Evolutionary conservation across 257 asterid genomes (phyloP), one percentile per base, ranked within the genome.

Genomic region (Ocimum tenuiflorum): DNA sequence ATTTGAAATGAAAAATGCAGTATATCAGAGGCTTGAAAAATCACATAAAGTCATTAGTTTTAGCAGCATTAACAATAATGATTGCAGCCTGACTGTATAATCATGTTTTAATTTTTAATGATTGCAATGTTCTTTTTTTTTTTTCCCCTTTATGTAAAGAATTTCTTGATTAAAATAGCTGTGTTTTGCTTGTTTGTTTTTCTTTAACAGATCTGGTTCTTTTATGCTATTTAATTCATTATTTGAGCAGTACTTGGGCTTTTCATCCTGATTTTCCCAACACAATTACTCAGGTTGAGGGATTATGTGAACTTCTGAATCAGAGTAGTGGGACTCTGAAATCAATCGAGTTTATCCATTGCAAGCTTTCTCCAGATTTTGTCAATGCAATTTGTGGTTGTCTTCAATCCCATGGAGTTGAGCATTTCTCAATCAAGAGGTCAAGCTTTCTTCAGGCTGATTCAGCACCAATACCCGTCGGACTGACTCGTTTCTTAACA

Each of bases 351-450:
- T 81, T 92, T 63, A 77, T 86, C 65, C 92, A 89, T 78, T 94
- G 96, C 94, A 94, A 94, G 90, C 82, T 94, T 70, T 77, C 95
- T 24, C 67, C 88, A 20, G 60, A 77, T 74, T 86, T 79, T 63
- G 31, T 92, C 69, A 73, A 80, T 80, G 86, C 86, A 63, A 81
- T 92, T 51, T 89, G 94, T 55, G 84, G 80, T 69, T 83, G 76
- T 78, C 84, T 75, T 56, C 80, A 80, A 69, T 68, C 79, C 45
- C 94, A 88, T 73, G 85, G 82, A 74, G 77, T 94, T 43, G 86
- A 87, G 68, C 82, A 82, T 73, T 94, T 94, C 88, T 82, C 95
- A 38, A 85, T 94, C 82, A 88, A 82, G 80, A 76, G 87, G 64
- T 94, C 99, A 74, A 90, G 95, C 82, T 80, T 89, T 76, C 76